Base-by-base conservation (phyloP, 139 green algal genomes). In the Protoeuglena noctilucae region DNA sequence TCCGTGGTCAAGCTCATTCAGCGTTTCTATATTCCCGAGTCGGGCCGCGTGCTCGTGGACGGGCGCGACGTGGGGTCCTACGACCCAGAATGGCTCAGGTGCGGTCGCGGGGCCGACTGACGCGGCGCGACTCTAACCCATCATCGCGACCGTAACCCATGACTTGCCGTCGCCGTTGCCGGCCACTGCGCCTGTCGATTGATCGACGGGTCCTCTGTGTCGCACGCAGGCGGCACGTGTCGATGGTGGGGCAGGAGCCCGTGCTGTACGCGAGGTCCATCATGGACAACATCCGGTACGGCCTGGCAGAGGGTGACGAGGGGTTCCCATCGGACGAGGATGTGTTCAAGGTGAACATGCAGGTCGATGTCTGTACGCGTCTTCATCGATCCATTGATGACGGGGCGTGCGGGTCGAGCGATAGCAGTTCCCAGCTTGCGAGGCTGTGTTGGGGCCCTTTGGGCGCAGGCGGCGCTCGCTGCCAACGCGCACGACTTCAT, bases 1-100 rank as follows among this genome's bases (percentile, higher is more conserved):
- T 84, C 66, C 55, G 83, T 95, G 34, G 76, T 94, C 9, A 92
- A 89, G 59, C 81, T 96, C 24, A 45, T 96, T 18, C 66, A 94
- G 72, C 66, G 86, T 3, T 93, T 93, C 66, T 96, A 96, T 68
- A 48, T 83, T 43, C 86, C 85, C 2, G 28, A 45, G 16, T 31
- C 41, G 12, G 66, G 72, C 27, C 3, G 16, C 16, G 75, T 94
- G 49, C 57, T 83, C 29, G 50, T 94, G 2, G 86, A 94, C 49
- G 88, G 79, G 34, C 61, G 61, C 0, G 76, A 86, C 25, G 56
- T 89, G 3, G 75, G 65, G 2, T 26, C 56, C 0, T 82, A 82
- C 53, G 49, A 80, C 48, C 41, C 61, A n/a, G 60, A 69, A 21
- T 89, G 75, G 78, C 68, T 93, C 0, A 62, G 43, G 34, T 58